Evolutionary conservation across 495 filamentous ascomycete genomes (phyloP), one percentile per base, ranked within the genome.

Genomic region (Podospora comata): DNA sequence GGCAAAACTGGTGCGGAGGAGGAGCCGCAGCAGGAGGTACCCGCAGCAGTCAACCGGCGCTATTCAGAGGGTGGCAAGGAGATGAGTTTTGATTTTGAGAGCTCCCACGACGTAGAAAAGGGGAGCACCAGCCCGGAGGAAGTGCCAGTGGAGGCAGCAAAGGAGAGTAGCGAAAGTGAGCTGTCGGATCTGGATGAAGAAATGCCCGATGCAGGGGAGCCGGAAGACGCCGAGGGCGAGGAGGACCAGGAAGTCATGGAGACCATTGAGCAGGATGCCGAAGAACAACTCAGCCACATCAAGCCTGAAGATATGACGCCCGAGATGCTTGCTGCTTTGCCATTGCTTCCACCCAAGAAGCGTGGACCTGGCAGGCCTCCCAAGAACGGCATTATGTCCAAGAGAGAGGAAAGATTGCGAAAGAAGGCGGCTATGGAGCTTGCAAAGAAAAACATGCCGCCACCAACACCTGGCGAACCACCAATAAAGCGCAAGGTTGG

Each of bases 331-430:
- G 68, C 63, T 44, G 69, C 74, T 16, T 72, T 81, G 30, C 67
- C 72, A 5, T 70, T 79, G 5, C 72, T 79, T 64, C 84, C 86
- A 5, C 82, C 83, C 3, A 92, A 88, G 74, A 90, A 92, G 65
- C 89, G 91, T 64, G 93, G 93, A 13, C 93, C 93, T 58, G 93
- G 93, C 39, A 82, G 93, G 64, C 93, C 93, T 58, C 93, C 93
- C 9, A 96, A 96, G 82, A 90, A 96, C 77, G 93, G 93, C 6
- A 88, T 95, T 74, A 93, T 96, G 87, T 97, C 93, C 7, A 96
- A 96, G 80, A 86, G 92, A 53, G 91, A 92, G 76, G 82, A 89
- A 69, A 84, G 85, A 67, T 78, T 89, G 68, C 81, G 89, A 65
- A 88, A 89, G 71, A 89, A 89, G 72, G 86, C 89, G 68, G 85